Base-by-base conservation (phyloP, 345 rosid genomes). In the Aquilaria yunnanensis region DNA sequence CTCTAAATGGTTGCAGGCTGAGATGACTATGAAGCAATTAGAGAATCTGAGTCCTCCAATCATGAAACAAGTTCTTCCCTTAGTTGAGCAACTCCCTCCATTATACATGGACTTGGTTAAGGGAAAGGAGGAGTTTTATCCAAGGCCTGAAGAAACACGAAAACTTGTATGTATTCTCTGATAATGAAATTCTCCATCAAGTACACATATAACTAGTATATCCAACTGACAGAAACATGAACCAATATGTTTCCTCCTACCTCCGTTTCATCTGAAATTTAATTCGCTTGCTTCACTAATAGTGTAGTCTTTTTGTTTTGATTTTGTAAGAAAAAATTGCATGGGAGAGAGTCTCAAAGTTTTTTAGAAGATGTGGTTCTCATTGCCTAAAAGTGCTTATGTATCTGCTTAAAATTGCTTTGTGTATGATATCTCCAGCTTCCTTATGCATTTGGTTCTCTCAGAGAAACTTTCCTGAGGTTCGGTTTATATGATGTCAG, bases 41-140 rank as follows among this genome's bases (percentile, higher is more conserved):
- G 97, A 87, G 81, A 86, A 75, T 72, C 85, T 90, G 61, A 85
- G 96, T 55, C 99, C 97, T 67, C 91, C 96, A 32, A 82, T 94
- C 49, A 80, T 94, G 95, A 94, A 88, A 84, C 99, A 94, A 77
- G 94, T 81, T 72, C 79, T 94, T 70, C 99, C 99, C 54, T 65
- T 94, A 72, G 85, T 94, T 46, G 96, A 94, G 79, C 99, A 94
- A 80, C 87, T 94, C 51, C 96, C 97, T 71, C 96, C 97, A 29
- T 66, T 94, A 77, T 94, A 90, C 81, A 87, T 83, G 95, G 97
- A 94, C 85, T 83, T 94, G 46, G 83, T 75, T 2, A 88, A 87
- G 48, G 99, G 99, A 73, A 85, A 95, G 80, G 97, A 94, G 83
- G 99, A 90, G 5, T 94, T 94, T 67, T 54, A 78, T 74, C 97